Conservation (phyloP, 2,329 filamentous ascomycete species). For the Aspergillus glaucus region DNA sequence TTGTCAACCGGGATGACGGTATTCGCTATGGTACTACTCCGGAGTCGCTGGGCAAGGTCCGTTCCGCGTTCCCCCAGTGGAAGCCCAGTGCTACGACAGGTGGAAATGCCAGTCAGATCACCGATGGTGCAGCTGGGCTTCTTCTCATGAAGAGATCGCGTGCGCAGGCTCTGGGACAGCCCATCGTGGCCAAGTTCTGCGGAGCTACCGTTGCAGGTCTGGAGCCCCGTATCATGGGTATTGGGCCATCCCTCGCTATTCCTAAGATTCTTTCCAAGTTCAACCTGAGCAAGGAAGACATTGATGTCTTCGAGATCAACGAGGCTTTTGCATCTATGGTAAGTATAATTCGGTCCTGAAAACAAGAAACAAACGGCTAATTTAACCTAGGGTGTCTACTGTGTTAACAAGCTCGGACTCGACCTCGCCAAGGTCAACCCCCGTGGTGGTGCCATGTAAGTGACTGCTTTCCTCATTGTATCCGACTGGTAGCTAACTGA, state of each 20-base stretch:
- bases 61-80: conserved; percentile 71
- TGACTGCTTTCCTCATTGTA: neutral
- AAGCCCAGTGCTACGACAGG: conserved; percentile 78
- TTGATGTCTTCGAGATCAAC: conserved; percentile 53
- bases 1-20: conserved; percentile 76
- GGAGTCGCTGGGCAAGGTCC: conserved; percentile 77
- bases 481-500: conserved; percentile 6
- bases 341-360: neutral
- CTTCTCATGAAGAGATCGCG: conserved; percentile 87
- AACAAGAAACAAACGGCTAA: conserved; percentile 1
- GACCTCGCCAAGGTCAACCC: conserved; percentile 83
- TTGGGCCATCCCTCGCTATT: conserved; percentile 87
- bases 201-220: conserved; percentile 76
- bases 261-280: conserved; percentile 80
- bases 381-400: conserved; percentile 70
- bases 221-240: conserved; percentile 83
- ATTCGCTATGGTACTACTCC: conserved; percentile 74
- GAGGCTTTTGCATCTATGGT: conserved; percentile 76
- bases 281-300: conserved; percentile 52
- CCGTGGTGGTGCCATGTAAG: conserved; percentile 77
- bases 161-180: conserved; percentile 75
- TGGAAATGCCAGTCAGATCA: conserved; percentile 88
- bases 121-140: conserved; percentile 84
- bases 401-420: conserved; percentile 73
- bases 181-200: conserved; percentile 83